Conservation (phyloP, 75 land plant species). For the Gnetum montanum region DNA sequence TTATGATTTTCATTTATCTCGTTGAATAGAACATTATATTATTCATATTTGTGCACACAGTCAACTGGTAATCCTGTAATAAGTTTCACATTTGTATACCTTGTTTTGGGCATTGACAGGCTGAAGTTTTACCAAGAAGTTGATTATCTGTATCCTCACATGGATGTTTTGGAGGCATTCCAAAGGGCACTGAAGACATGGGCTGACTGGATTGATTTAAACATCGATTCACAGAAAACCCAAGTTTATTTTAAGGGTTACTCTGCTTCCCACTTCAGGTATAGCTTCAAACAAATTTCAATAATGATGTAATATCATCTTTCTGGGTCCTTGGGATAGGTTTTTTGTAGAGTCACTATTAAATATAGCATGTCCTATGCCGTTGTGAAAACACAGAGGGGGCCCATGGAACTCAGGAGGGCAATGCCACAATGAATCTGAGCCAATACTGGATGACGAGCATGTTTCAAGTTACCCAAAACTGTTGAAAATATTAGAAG, state of each 20-base stretch:
- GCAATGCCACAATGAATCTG: conserved; percentile 10
- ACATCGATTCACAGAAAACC: conserved; percentile 43
- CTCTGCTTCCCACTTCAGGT: conserved; percentile 78
- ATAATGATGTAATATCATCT: neutral
- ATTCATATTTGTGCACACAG: neutral
- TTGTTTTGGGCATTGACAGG: conserved; percentile 11
- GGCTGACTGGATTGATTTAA: conserved; percentile 63
- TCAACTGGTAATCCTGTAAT: neutral
- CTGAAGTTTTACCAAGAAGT: conserved; percentile 72
- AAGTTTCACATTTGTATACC: neutral
- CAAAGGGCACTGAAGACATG: conserved; percentile 60
- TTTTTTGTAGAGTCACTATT: conserved; percentile 11
- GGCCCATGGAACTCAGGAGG: conserved; percentile 14
- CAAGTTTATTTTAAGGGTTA: conserved; percentile 62
- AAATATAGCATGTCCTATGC: neutral
- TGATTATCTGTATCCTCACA: conserved; percentile 31
- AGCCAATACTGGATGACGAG: conserved; percentile 1
- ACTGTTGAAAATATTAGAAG: neutral
- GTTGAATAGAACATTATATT: neutral
- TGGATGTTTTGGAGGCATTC: conserved; percentile 58
- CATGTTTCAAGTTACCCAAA: neutral
- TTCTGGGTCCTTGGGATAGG: conserved; percentile 5
- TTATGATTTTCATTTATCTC: neutral
- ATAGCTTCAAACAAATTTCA: neutral
- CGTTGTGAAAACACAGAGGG: neutral